phyloP scores from a whole-genome alignment of 163 green algal genomes.

The Chlamydomonas reinhardtii region DNA sequence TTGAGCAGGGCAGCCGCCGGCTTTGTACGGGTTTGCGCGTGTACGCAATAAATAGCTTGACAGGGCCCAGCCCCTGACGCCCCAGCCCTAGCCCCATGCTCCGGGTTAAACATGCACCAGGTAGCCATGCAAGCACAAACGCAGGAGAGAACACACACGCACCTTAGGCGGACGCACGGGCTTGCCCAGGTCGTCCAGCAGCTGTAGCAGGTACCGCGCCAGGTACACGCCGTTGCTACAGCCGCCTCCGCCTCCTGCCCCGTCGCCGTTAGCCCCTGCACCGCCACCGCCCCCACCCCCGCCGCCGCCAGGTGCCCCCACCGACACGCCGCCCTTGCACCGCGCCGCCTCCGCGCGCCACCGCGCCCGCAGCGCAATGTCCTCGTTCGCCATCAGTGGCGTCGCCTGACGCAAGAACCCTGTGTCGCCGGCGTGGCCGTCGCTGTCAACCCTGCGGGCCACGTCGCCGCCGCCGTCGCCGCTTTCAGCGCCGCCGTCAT shows the following conservation, averaged over 20 bases:
- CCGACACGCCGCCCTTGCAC: too few species aligned
- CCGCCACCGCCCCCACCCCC: too few species aligned
- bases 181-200: conserved; percentile 24
- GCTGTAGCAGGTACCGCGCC: conserved; percentile 19
- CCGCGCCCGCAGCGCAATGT: neutral
- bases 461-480: neutral
- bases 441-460: neutral
- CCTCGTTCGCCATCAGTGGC: conserved; percentile 10
- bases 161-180: too few species aligned
- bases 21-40: too few species aligned
- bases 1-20: neutral
- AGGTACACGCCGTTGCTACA: conserved; percentile 6
- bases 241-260: neutral
- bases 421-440: neutral
- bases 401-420: conserved; percentile 34
- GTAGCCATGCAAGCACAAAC: neutral
- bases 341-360: conserved; percentile 23
- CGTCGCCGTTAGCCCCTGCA: too few species aligned
- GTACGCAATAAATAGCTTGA: too few species aligned
- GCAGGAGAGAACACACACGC: neutral
- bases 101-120: too few species aligned
- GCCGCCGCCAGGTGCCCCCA: too few species aligned
- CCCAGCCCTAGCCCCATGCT: too few species aligned
- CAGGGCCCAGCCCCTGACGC: too few species aligned
- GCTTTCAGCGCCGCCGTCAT: too few species aligned